Base-by-base conservation (phyloP, 2,329 filamentous ascomycete genomes). In the Teratosphaeria gauchensis region DNA sequence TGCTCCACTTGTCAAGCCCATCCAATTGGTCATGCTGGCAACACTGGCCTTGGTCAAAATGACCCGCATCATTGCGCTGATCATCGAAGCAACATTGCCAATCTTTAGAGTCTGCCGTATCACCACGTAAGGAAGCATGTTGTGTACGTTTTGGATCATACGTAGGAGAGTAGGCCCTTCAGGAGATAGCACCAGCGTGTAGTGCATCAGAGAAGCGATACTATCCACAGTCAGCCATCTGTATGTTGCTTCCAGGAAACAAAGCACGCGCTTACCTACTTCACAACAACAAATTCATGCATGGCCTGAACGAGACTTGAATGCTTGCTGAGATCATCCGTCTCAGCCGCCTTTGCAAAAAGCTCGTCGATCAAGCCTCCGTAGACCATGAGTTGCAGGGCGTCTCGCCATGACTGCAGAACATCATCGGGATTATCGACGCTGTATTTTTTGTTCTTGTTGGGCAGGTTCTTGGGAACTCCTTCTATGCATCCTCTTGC, bases 51-150 rank as follows among this genome's bases (percentile, higher is more conserved):
- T 94, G n/a, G 88, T 85, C 14, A 94, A 78, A 16, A 92, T 78
- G 16, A 92, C 75, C 56, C 79, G 82, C 70, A 89, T 80, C 80
- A 92, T 85, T 59, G 81, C 88, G 66, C 82, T 88, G 58, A 92
- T 85, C 89, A 94, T 92, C 21, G 84, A 88, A 1, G 88, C 88
- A 0, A 88, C 88, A 69, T 92, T 94, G 5, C 89, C 87, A 14
- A 92, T 80, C 48, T 84, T 83, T 3, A 94, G 75, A 0, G 88
- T 90, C 70, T 92, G 87, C 60, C 85, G 81, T 55, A 92, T 79
- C 62, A 90, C 76, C 51, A 81, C 79, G 69, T 91, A 92, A 0
- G 89, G 89, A 0, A 90, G 74, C 58, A 92, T 76, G 58, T 81
- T 83, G 71, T 92, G 85, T 11, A 86, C 79, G 63, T 83, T 89